Conservation (phyloP, 306 rosid genomes). For the Prunus fruticosa region DNA sequence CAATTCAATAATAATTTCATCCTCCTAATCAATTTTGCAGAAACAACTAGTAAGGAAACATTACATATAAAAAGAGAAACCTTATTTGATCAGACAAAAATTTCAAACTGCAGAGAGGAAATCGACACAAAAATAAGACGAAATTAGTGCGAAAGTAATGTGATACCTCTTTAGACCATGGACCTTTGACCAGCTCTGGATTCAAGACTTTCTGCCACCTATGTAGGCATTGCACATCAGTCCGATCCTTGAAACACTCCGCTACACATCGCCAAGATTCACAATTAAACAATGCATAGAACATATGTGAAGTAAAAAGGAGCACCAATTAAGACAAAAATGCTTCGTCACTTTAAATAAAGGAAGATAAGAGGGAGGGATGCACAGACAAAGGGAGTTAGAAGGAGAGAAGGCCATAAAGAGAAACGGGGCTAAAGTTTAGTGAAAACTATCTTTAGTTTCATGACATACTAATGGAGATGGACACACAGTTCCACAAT, state of each 20-base stretch:
- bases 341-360: not conserved
- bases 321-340: slow-evolving; percentile 13
- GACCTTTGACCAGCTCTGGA: slow-evolving; percentile 97
- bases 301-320: slow-evolving; percentile 3
- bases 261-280: slow-evolving; percentile 52
- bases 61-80: slow-evolving; percentile 12
- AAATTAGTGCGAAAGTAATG: slow-evolving; percentile 5
- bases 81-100: not conserved
- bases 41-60: slow-evolving; percentile 19
- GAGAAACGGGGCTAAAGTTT: not conserved
- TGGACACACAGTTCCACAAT: slow-evolving; percentile 7
- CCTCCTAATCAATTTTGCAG: slow-evolving; percentile 64
- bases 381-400: not conserved
- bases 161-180: slow-evolving; percentile 97
- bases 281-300: slow-evolving; percentile 27
- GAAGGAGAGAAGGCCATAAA: slow-evolving; percentile 9
- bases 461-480: not conserved
- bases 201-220: slow-evolving; percentile 99
- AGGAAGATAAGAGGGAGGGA: not conserved
- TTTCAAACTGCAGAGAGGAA: not conserved
- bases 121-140: slow-evolving; percentile 9
- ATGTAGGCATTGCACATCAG: slow-evolving; percentile 98
- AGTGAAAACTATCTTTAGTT: not conserved
- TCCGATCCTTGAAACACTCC: slow-evolving; percentile 89
- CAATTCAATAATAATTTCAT: slow-evolving; percentile 69